Base-by-base conservation (phyloP, 371 early-diverging fungal species). In the Umbelopsis sp. region DNA sequence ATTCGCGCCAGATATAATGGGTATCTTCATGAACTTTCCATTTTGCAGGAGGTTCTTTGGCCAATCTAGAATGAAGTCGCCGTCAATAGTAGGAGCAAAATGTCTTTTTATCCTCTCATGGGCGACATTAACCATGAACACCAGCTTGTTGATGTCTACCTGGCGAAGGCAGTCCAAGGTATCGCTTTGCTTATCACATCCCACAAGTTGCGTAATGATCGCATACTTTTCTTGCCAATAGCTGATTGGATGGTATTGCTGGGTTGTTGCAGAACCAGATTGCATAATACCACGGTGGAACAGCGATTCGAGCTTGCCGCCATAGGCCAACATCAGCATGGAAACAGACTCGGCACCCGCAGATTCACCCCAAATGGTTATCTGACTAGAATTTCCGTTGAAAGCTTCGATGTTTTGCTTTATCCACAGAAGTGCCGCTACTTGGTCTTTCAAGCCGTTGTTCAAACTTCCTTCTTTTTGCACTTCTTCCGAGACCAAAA, bases 351-450 rank as follows among this genome's bases (percentile, higher is more conserved):
- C 70, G 72, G 75, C 71, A 63, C 80, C 80, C 45, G 78, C 80
- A 51, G 80, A 80, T 24, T 76, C 73, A 0, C 80, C 80, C 67
- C 74, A 80, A 20, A 76, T 75, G 35, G 78, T 78, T 18, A 80
- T 67, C 48, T 78, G 70, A 14, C 66, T 44, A 0, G 72, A 69
- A 66, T 72, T 66, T 35, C 72, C 72, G 1, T 69, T 69, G 66
- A 72, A 72, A 25, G 35, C 63, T 63, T 24, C 51, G 20, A 72
- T 72, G n/a, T 72, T 72, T 14, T 69, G 50, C 29, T 69, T 65
- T 18, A 72, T 64, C 72, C 72, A 72, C 20, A 53, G 12, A 0
- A 66, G 41, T 20, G 65, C 70, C 35, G 8, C 37, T 11, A 80
- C 74, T 68, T 77, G 76, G 70, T 80, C 80, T 8, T 76, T 52